Conservation (phyloP, 768 basidiomycete genomes). For the Lactarius psammicola region DNA sequence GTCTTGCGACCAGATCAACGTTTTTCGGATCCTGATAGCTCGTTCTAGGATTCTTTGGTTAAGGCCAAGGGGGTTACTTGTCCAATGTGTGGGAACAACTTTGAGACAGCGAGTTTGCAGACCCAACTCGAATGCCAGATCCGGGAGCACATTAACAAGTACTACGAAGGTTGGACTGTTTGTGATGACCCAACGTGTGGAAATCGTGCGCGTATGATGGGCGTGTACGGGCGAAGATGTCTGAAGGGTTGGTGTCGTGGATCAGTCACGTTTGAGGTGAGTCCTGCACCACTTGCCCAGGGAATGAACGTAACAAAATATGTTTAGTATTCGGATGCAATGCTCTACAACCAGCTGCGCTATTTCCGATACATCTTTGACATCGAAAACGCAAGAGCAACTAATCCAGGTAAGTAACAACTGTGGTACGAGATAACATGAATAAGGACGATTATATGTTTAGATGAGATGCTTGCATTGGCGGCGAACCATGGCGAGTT, state of each 20-base stretch:
- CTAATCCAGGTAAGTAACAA: slow-evolving; percentile 47
- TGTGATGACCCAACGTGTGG: slow-evolving; percentile 88
- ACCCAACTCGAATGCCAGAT: slow-evolving; percentile 88
- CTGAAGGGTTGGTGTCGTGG: slow-evolving; percentile 67
- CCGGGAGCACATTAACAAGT: slow-evolving; percentile 67
- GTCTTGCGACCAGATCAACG: neutral
- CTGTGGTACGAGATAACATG: slow-evolving; percentile 31
- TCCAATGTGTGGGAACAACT: slow-evolving; percentile 54
- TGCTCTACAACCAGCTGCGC: slow-evolving; percentile 87
- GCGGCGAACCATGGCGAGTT: slow-evolving; percentile 48
- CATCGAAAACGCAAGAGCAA: slow-evolving; percentile 55
- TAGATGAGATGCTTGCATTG: slow-evolving; percentile 59
- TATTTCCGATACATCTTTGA: slow-evolving; percentile 84
- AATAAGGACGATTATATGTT: neutral
- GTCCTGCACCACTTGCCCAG: slow-evolving; percentile 30
- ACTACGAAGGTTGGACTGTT: slow-evolving; percentile 86
- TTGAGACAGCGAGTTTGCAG: slow-evolving; percentile 64
- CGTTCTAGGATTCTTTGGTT: slow-evolving; percentile 62
- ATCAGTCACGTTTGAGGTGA: slow-evolving; percentile 70
- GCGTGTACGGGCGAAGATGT: slow-evolving; percentile 86
- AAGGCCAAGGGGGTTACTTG: slow-evolving; percentile 66
- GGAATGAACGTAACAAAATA: slow-evolving; percentile 13
- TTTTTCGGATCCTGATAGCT: neutral
- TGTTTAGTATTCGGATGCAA: slow-evolving; percentile 74
- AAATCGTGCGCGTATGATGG: slow-evolving; percentile 87